These are phyloP conservation scores for Fusarium sp. DNA, from an alignment of 2,329 filamentous ascomycete genomes.

Conservation along the genomic window DNA sequence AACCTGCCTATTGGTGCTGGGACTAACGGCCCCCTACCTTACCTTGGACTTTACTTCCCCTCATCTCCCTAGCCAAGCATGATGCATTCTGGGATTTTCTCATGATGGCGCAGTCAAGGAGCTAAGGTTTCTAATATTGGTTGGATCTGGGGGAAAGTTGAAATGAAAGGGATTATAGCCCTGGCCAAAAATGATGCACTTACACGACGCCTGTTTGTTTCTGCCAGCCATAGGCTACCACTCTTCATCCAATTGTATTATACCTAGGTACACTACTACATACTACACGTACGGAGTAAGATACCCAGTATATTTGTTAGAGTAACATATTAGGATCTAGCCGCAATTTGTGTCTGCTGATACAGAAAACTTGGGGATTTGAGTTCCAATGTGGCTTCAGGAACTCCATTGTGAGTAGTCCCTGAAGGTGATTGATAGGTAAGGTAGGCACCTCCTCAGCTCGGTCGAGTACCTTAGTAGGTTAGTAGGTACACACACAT, in stretches of 20 bases:
- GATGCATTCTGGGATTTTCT: slow-evolving; percentile 2
- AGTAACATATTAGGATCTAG: background rate
- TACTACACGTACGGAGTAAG: background rate
- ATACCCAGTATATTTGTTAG: background rate
- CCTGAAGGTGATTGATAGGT: background rate
- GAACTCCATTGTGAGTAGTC: background rate
- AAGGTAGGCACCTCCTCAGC: too few species aligned
- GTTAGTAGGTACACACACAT: too few species aligned
- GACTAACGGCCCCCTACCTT: slow-evolving; percentile 5
- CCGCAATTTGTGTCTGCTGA: background rate
- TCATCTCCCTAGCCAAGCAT: slow-evolving; percentile 17
- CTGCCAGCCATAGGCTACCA: background rate
- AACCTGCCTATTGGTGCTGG: slow-evolving; percentile 23
- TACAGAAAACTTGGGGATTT: background rate
- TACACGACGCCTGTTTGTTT: background rate
- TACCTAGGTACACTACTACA: background rate
- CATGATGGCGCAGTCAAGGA: slow-evolving; percentile 23
- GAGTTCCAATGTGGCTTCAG: background rate
- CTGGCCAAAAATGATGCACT: slow-evolving; percentile 26
- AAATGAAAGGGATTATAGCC: slow-evolving; percentile 42
- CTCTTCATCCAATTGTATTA: background rate
- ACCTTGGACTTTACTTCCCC: slow-evolving; percentile 5
- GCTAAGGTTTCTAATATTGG: slow-evolving; percentile 13
- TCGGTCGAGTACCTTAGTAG: too few species aligned
- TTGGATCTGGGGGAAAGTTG: slow-evolving; percentile 8